Base-by-base conservation (phyloP, 2,329 filamentous ascomycete species). In the Pseudogymnoascus sp. region DNA sequence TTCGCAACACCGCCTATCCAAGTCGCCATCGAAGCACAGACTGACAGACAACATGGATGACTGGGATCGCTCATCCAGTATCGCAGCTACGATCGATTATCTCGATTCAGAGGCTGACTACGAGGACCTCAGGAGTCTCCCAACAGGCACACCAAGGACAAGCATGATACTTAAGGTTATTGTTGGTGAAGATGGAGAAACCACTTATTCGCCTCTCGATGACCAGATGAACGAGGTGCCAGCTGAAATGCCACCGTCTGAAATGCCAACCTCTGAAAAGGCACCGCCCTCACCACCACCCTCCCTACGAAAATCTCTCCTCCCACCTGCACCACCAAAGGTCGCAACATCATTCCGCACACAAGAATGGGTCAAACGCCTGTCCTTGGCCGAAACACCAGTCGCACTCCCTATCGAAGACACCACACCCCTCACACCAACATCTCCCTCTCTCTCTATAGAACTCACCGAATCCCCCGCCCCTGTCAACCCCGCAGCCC, bases 361-460 rank as follows among this genome's bases (percentile, higher is more conserved):
- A 1, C 96, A 96, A 68, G 93, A 98, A 77, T 98, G 93, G 93
- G 92, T 92, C 0, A 97, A 96, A 74, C 92, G 96, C 74, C 80
- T 96, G 10, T 86, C 87, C 67, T 79, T 83, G 45, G 92, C 93
- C 6, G 93, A 97, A 14, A 78, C 79, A 4, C 92, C 92, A 1
- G 51, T 21, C 11, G 62, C 51, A 21, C 28, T 61, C 21, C 62
- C 48, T 19, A 41, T 60, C 25, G 60, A 61, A 13, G 60, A 61
- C 10, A 43, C n/a, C 36, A 61, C 34, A 16, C 60, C 60, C 14
- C n/a, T 43, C n/a, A 61, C 60, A 23, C 34, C 60, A 11, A 61
- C 19, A 16, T 43, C 36, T 16, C 36, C 34, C 7, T n/a, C 36
- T 62, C 63, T 28, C 69, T 70, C 21, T 68, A 64, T n/a, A 65